Evolutionary conservation across 805 yeast species (phyloP).

Genomic region (Yarrowia sp.): DNA sequence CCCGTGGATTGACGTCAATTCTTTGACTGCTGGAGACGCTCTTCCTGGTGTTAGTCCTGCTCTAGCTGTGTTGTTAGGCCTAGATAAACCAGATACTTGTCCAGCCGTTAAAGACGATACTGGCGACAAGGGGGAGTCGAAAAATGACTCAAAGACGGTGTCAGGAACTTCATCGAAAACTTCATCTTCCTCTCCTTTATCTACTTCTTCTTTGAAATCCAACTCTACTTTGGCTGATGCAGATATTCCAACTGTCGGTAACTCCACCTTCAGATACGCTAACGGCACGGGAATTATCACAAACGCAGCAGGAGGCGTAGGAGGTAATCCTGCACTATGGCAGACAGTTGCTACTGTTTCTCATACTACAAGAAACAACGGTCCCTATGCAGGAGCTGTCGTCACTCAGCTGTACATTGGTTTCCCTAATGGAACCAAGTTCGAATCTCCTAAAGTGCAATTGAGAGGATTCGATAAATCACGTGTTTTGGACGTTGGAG

Average conservation of each 20-base stretch:
- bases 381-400: constrained; percentile 47
- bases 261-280: not conserved
- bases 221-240: not conserved
- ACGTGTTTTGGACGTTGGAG: constrained; percentile 45
- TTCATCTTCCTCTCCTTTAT: no score
- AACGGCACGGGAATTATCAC: constrained; percentile 34
- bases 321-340: constrained; percentile 63
- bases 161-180: no score
- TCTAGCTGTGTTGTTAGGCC: not conserved
- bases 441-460: constrained; percentile 51
- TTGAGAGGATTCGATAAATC: constrained; percentile 60
- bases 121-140: not conserved
- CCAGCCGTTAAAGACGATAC: no score
- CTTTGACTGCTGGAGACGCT: not conserved
- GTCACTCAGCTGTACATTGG: constrained; percentile 56
- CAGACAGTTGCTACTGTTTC: constrained; percentile 48
- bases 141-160: no score
- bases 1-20: constrained; percentile 45
- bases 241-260: not conserved
- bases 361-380: constrained; percentile 49
- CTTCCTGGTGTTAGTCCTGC: not conserved
- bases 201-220: not conserved
- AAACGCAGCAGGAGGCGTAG: constrained; percentile 46
- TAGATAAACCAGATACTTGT: not conserved
- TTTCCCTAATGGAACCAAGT: constrained; percentile 40